phyloP scores from a whole-genome alignment of 228 moss, liverwort and hornwort species.

The Sphagnum magellanicum region DNA sequence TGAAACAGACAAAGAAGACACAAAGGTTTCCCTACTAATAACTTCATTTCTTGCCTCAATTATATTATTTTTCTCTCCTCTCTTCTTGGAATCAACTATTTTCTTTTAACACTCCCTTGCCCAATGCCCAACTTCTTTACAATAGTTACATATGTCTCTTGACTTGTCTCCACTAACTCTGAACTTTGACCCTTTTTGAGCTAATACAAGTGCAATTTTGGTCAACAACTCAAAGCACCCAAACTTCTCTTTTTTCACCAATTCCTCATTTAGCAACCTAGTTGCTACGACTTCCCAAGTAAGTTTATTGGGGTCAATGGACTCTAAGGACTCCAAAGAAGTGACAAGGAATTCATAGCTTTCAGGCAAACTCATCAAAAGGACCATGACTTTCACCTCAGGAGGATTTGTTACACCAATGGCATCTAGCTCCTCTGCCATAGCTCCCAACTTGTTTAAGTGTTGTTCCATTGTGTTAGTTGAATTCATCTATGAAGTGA shows the following conservation, averaged over 20 bases:
- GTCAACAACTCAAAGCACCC: rapidly evolving
- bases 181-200: no score
- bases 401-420: background rate
- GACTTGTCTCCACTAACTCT: no score
- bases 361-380: background rate
- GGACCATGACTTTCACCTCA: no score
- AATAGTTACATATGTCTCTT: background rate
- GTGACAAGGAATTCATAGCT: background rate
- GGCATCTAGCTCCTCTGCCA: background rate
- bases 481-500: background rate
- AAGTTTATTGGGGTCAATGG: background rate
- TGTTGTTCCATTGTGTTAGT: background rate
- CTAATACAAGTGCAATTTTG: no score
- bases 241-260: background rate
- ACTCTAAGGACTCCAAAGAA: background rate
- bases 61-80: background rate
- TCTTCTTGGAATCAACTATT: background rate
- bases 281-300: background rate
- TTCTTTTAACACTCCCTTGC: background rate
- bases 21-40: no score
- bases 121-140: background rate
- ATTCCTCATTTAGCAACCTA: background rate
- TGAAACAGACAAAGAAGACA: no score
- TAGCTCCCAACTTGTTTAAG: background rate
- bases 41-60: background rate